Base-by-base conservation (phyloP, 2,329 filamentous ascomycete species). In the Pseudogymnoascus sp. region DNA sequence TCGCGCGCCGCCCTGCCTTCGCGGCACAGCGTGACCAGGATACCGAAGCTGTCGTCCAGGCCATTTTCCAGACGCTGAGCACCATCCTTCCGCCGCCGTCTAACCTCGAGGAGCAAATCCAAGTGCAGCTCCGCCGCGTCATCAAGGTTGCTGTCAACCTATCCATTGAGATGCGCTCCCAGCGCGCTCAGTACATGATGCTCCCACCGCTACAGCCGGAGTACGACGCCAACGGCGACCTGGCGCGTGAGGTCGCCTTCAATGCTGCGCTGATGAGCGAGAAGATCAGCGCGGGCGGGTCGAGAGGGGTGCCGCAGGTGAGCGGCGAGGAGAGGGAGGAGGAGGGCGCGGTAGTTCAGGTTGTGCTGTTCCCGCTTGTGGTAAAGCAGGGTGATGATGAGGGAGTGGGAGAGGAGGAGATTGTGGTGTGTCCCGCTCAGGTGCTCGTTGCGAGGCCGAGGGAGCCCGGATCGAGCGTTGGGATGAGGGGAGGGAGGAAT, bases 171-270 rank as follows among this genome's bases (percentile, higher is more conserved):
- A 99, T 99, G 94, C 92, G 94, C 72, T 95, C 89, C 13, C 94
- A 99, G 74, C 87, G 91, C 64, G 92, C 94, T 37, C 94, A 97
- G 78, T 99, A 96, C 78, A 94, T 96, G 79, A 99, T 99, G 93
- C 86, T 97, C 15, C 93, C 94, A 29, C 94, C 94, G 4, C 80
- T 96, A 62, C 90, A 94, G 74, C 94, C 94, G 21, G 92, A 97
- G 74, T 97, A 96, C 75, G 92, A 97, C 74, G 88, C 87, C 69
- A 91, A 94, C 65, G 94, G 94, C 68, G 93, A 97, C 71, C 83
- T 99, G 7, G 82, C 87, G 13, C 88, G 90, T 61, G 93, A 92
- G 62, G 90, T 97, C 8, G 82, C 86, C 64, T 99, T 99, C 83
- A 96, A 96, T 71, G 89, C 93, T 1, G 84, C 88, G 33, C 84